These are phyloP conservation scores for Hordeum vulgare DNA, from an alignment of 176 grass and related monocot genomes.

Conservation along the genomic window MorexV3_pseudomolecules_assembly NC_058524.1:315068752-315069251, in stretches of 20 bases:
- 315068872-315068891: background rate
- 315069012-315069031: no score
- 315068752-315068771: background rate
- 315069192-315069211: no score
- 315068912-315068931: conserved; percentile 34
- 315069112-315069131: no score
- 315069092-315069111: no score
- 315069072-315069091: background rate
- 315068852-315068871: background rate
- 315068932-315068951: background rate
- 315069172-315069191: no score
- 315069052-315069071: background rate
- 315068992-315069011: background rate
- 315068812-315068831: background rate
- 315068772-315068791: background rate
- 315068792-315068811: conserved; percentile 21
- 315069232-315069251: no score
- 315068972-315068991: conserved; percentile 11
- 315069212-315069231: no score
- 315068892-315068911: background rate
- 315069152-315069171: no score
- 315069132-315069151: no score
- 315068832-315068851: background rate
- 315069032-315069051: no score
- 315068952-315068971: background rate